phyloP scores from a whole-genome alignment of 805 yeast genomes.

The Hemisphaericaspora nanyangensis region DNA sequence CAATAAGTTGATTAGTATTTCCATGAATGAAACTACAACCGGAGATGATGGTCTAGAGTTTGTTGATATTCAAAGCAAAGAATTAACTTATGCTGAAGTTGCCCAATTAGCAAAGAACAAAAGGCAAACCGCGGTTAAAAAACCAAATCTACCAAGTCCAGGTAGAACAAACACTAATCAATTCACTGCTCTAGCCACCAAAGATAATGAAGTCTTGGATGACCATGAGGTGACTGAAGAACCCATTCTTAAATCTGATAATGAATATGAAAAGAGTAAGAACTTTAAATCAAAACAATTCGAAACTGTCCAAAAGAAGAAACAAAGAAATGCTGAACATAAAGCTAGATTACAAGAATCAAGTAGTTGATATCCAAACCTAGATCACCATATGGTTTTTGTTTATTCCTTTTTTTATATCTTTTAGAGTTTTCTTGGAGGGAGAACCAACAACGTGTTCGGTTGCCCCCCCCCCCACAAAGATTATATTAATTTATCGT shows the following conservation, averaged over 20 bases:
- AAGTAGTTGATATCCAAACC: too few species aligned
- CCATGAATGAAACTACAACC: slow-evolving; percentile 24
- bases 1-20: slow-evolving; percentile 25
- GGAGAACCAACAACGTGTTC: too few species aligned
- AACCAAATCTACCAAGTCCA: slow-evolving; percentile 8
- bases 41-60: slow-evolving; percentile 24
- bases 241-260: slow-evolving; percentile 7
- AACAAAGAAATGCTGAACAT: slow-evolving; percentile 7
- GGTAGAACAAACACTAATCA: slow-evolving; percentile 10
- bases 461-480: too few species aligned
- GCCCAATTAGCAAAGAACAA: slow-evolving; percentile 28
- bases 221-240: slow-evolving; percentile 11
- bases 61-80: slow-evolving; percentile 32
- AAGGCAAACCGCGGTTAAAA: slow-evolving; percentile 12
- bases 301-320: slow-evolving; percentile 17
- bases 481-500: too few species aligned
- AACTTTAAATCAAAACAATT: slow-evolving; percentile 14
- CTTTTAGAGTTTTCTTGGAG: too few species aligned
- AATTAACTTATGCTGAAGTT: slow-evolving; percentile 43
- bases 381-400: not conserved
- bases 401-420: not conserved
- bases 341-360: not conserved
- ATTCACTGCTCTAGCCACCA: slow-evolving; percentile 13
- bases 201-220: slow-evolving; percentile 10
- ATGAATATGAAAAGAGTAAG: slow-evolving; percentile 5